Evolutionary conservation across 306 rosid species (phyloP), one percentile per base, ranked within the genome.

Genomic region (Pterocarpus macrocarpus): DNA sequence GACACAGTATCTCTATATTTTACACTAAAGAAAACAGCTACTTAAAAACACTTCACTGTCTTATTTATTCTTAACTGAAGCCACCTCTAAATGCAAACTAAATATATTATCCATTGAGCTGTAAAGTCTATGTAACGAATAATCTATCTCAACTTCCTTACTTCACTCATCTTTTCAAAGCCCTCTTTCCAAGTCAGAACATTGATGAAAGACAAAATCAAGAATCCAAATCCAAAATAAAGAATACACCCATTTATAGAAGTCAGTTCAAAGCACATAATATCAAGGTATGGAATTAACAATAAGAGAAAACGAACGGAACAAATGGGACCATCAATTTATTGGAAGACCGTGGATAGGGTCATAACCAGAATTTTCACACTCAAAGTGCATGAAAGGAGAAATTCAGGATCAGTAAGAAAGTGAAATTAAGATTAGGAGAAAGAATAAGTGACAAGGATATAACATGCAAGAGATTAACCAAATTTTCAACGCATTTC

Each of bases 251-350:
- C 44, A 56, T 38, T 56, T 38, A 28, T 3, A 57, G 39, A 56
- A 73, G 5, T 17, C 50, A 73, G 66, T 38, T 5, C 57, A 16
- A 39, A 12, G 67, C 67, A 57, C 44, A 43, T 13, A 11, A 61
- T 15, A 43, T 59, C 44, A 59, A 41, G 10, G 56, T 57, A 57
- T 22, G 38, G 56, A 39, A 73, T 9, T 5, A 14, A 39, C 13
- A 73, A 22, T 13, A 16, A 22, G 78, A 39, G 17, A 1, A 7
- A n/a, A 36, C 2, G 12, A 34, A 56, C 57, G n/a, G 57, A 75
- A 59, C 57, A 41, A 41, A 75, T 22, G 56, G 57, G 32, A 44
- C 28, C 22, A 43, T 74, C 43, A 59, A 59, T 57, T 73, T 41
- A 35, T 39, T 28, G 65, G 67, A 39, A 74, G 69, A n/a, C 13